These are phyloP conservation scores for Fusarium sp. DNA, from an alignment of 2,329 filamentous ascomycete genomes.

Conservation along the genomic window DNA sequence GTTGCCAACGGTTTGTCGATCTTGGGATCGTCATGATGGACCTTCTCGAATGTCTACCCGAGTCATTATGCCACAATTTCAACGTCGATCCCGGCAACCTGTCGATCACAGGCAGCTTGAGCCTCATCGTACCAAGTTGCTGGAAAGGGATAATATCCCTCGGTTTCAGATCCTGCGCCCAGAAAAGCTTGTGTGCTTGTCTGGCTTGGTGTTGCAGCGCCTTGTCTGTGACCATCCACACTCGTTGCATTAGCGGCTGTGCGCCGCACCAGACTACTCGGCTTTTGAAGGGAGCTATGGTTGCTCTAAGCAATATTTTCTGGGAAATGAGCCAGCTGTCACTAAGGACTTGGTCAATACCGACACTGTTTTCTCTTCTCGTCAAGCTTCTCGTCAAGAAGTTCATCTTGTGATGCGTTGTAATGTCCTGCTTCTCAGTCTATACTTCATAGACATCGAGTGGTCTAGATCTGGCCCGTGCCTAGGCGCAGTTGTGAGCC, in stretches of 20 bases:
- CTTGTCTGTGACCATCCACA: slow-evolving; percentile 1
- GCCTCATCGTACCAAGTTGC: slow-evolving; percentile 3
- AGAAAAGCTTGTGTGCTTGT: slow-evolving; percentile 4
- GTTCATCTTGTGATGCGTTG: background rate
- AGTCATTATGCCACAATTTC: slow-evolving; percentile 6
- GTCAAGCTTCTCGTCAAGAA: background rate
- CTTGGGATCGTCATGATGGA: background rate
- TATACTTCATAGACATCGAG: background rate
- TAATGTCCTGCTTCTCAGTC: background rate
- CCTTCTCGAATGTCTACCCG: slow-evolving; percentile 8
- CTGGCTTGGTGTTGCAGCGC: slow-evolving; percentile 3
- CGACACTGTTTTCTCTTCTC: background rate
- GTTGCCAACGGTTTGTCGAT: slow-evolving; percentile 10
- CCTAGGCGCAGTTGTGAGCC: background rate
- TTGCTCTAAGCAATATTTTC: background rate
- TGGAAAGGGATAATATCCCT: slow-evolving; percentile 2
- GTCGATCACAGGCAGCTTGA: slow-evolving; percentile 3
- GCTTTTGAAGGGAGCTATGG: background rate
- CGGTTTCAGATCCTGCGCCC: slow-evolving; percentile 8
- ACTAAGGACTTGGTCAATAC: background rate
- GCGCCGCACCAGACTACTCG: background rate
- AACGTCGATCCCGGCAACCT: background rate
- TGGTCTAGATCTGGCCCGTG: background rate
- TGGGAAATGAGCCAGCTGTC: background rate
- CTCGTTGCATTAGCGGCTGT: slow-evolving; percentile 6